Conservation (phyloP, 768 basidiomycete genomes). For the Amyloporia xantha region DNA sequence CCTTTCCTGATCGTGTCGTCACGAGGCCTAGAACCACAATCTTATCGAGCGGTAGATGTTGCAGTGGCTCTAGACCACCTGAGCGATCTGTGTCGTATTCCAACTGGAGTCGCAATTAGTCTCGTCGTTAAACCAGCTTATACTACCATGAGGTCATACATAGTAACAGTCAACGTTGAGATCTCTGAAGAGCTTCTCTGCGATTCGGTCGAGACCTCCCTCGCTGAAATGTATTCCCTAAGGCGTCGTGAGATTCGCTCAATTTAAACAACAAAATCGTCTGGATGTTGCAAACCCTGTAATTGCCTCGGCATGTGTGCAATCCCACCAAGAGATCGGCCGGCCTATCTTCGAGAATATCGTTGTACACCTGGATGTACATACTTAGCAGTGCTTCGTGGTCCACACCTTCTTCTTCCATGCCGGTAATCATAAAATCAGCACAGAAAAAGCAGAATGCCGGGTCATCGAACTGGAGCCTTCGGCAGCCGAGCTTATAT, state of each 20-base stretch:
- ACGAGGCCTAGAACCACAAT: conserved; percentile 37
- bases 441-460: conserved; percentile 56
- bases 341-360: conserved; percentile 43
- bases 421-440: conserved; percentile 41
- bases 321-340: conserved; percentile 45
- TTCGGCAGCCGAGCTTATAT: conserved; percentile 36
- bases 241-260: background rate
- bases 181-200: conserved; percentile 46
- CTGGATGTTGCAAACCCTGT: conserved; percentile 14
- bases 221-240: conserved; percentile 48
- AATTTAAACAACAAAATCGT: background rate
- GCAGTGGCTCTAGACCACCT: conserved; percentile 48
- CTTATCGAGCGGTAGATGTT: conserved; percentile 39
- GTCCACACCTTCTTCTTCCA: conserved; percentile 54
- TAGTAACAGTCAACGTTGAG: conserved; percentile 50
- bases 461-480: conserved; percentile 42
- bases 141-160: conserved; percentile 16
- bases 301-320: conserved; percentile 51
- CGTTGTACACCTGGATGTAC: conserved; percentile 57
- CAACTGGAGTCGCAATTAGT: conserved; percentile 28
- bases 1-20: conserved; percentile 34
- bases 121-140: background rate
- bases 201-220: conserved; percentile 51
- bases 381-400: conserved; percentile 55
- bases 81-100: conserved; percentile 59